Conservation (phyloP, 352 stramenopile genomes). For the Phytophthora quininea region DNA sequence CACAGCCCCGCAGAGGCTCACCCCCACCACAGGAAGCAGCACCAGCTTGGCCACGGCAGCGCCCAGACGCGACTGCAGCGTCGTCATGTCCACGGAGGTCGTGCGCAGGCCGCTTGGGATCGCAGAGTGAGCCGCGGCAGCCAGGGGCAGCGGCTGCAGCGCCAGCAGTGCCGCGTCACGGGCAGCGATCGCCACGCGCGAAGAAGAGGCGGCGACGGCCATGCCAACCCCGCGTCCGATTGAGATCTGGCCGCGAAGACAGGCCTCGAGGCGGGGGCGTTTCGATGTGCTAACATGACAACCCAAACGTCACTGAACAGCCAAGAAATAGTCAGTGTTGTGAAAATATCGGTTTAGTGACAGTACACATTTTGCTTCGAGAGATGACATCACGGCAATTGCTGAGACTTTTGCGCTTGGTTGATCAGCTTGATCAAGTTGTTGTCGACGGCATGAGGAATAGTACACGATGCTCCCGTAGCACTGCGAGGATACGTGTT, state of each 20-base stretch:
- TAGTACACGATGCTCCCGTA: too few species aligned
- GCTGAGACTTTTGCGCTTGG: too few species aligned
- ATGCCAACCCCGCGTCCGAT: neutral
- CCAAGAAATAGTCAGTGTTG: neutral
- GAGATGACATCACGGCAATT: too few species aligned
- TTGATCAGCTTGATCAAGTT: too few species aligned
- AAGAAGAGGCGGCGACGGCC: slow-evolving; percentile 6
- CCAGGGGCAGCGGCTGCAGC: neutral
- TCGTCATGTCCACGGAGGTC: slow-evolving; percentile 4
- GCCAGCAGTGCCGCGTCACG: slow-evolving; percentile 3
- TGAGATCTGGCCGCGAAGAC: neutral
- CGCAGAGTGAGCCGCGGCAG: slow-evolving; percentile 1
- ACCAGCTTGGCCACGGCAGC: slow-evolving; percentile 56
- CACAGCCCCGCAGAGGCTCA: slow-evolving; percentile 65
- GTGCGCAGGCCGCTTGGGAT: slow-evolving; percentile 13
- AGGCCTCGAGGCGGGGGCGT: neutral
- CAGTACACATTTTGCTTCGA: too few species aligned
- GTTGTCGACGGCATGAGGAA: too few species aligned
- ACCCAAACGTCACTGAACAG: neutral
- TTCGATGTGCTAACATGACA: neutral
- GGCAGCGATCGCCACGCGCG: neutral
- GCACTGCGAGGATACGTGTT: too few species aligned
- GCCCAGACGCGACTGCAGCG: slow-evolving; percentile 27
- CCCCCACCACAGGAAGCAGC: slow-evolving; percentile 66
- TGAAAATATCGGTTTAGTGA: too few species aligned